Conservation (phyloP, 805 yeast genomes). For the Isabelozyma heimii region DNA sequence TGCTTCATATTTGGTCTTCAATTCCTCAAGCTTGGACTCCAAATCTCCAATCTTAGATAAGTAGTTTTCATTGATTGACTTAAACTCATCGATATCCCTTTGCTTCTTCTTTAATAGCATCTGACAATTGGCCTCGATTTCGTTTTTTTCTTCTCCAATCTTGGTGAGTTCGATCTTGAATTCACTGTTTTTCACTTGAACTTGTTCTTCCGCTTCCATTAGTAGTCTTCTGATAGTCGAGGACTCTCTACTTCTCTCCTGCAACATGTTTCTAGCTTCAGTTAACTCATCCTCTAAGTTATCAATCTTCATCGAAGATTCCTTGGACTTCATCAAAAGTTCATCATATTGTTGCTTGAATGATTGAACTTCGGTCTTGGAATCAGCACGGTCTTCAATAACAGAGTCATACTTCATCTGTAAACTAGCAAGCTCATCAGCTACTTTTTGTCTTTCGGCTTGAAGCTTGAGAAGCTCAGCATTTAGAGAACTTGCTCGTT, state of each 20-base stretch:
- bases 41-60: slow-evolving; percentile 35
- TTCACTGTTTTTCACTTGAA: slow-evolving; percentile 52
- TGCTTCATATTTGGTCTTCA: slow-evolving; percentile 23
- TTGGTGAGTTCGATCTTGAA: slow-evolving; percentile 48
- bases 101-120: slow-evolving; percentile 51
- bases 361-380: slow-evolving; percentile 38
- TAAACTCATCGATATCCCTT: slow-evolving; percentile 63
- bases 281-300: slow-evolving; percentile 78
- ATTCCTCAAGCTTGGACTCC: slow-evolving; percentile 30
- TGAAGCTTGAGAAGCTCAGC: slow-evolving; percentile 40
- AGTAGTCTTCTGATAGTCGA: slow-evolving; percentile 67
- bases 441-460: slow-evolving; percentile 39
- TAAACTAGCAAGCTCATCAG: slow-evolving; percentile 37
- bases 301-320: slow-evolving; percentile 58
- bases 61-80: slow-evolving; percentile 41
- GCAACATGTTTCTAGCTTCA: slow-evolving; percentile 69
- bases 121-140: slow-evolving; percentile 53
- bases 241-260: slow-evolving; percentile 79
- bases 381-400: slow-evolving; percentile 29
- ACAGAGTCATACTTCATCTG: slow-evolving; percentile 35
- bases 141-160: slow-evolving; percentile 60
- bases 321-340: slow-evolving; percentile 61
- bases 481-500: slow-evolving; percentile 26
- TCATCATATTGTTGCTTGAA: slow-evolving; percentile 73
- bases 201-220: slow-evolving; percentile 63